Evolutionary conservation across 2,329 filamentous ascomycete genomes (phyloP).

Genomic region (Diaporthe capsici): DNA sequence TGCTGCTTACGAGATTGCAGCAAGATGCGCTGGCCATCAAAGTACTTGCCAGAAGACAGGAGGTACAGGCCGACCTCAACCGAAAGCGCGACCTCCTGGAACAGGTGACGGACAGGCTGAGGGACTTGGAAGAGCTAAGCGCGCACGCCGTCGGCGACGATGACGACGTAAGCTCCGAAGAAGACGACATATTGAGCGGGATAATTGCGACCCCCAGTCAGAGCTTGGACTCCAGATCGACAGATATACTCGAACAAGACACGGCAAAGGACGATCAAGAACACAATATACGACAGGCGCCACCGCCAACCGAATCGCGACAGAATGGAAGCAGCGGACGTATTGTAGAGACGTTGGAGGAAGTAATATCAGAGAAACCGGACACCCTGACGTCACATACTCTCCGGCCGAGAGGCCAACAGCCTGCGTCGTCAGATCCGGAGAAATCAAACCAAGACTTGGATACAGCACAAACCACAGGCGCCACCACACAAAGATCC

Average conservation of each 20-base stretch:
- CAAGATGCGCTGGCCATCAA: constrained; percentile 75
- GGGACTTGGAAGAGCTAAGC: constrained; percentile 75
- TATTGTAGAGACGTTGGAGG: constrained; percentile 24
- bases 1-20: constrained; percentile 78
- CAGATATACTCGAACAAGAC: constrained; percentile 44
- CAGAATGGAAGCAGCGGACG: constrained; percentile 30
- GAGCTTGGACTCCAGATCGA: constrained; percentile 59
- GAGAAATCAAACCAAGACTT: constrained; percentile 23
- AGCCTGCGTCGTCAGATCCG: constrained; percentile 30
- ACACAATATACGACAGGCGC: constrained; percentile 9
- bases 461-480: constrained; percentile 42
- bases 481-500: constrained; percentile 37
- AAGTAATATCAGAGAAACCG: constrained; percentile 39
- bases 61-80: constrained; percentile 74
- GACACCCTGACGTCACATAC: constrained; percentile 51
- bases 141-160: constrained; percentile 53
- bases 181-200: constrained; percentile 69
- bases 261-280: constrained; percentile 43
- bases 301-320: constrained; percentile 14
- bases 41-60: constrained; percentile 69
- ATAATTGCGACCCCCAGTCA: constrained; percentile 70
- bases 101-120: constrained; percentile 74
- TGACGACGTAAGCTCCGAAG: constrained; percentile 64
- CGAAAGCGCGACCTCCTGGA: constrained; percentile 77
- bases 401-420: constrained; percentile 50